These are phyloP conservation scores for Colletotrichum sojae DNA, from an alignment of 2,329 filamentous ascomycete species.

Conservation along the genomic window DNA sequence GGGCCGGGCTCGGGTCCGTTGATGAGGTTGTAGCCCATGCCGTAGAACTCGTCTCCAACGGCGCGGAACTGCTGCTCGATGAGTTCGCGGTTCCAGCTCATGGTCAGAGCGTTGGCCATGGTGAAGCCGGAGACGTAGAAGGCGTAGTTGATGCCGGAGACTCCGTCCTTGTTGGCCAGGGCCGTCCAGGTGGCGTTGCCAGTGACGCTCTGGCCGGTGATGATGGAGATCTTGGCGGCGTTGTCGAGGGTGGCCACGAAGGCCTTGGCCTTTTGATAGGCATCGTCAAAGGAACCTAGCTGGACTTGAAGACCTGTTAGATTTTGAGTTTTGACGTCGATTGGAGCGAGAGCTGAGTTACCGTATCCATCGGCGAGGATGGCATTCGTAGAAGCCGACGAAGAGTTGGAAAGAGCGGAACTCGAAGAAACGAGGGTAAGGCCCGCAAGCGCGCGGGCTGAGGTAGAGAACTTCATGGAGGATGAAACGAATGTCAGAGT, in stretches of 20 bases:
- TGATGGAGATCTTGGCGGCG: conserved; percentile 30
- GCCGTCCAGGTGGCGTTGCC: conserved; percentile 32
- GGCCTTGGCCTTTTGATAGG: conserved; percentile 32
- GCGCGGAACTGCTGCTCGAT: conserved; percentile 38
- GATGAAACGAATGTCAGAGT: conserved; percentile 19
- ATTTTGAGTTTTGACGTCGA: too few species aligned
- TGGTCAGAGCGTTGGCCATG: conserved; percentile 40
- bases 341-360: neutral
- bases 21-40: conserved; percentile 41
- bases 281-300: conserved; percentile 20
- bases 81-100: conserved; percentile 43
- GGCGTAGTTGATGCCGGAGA: conserved; percentile 40
- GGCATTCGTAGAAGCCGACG: conserved; percentile 6
- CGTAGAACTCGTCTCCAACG: conserved; percentile 41
- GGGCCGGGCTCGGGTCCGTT: conserved; percentile 38
- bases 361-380: conserved; percentile 32
- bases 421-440: conserved; percentile 26
- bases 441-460: conserved; percentile 21
- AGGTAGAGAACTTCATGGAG: conserved; percentile 28
- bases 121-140: conserved; percentile 43
- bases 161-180: conserved; percentile 39
- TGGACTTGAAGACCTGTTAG: conserved; percentile 14
- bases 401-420: conserved; percentile 27
- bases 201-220: conserved; percentile 31
- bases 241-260: conserved; percentile 34